Evolutionary conservation across 2,329 filamentous ascomycete genomes (phyloP), one percentile per base, ranked within the genome.

Genomic region (Scytalidium sp.): DNA sequence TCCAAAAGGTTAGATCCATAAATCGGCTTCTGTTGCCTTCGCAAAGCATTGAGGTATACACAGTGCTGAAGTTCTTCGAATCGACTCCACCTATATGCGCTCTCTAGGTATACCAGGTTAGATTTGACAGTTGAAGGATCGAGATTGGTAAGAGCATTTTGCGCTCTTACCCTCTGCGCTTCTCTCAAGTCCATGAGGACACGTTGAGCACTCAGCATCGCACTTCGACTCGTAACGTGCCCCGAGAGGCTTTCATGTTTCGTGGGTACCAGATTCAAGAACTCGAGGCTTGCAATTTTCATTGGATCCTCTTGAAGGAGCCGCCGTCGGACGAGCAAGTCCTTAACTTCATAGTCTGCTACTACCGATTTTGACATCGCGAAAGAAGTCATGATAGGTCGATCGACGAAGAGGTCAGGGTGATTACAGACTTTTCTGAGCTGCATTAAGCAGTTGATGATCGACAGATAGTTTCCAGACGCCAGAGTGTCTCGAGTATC

Each of bases 401-500:
- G 84, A 51, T 96, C 96, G 59, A 97, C 88, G 62, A 99, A 99
- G 8, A 99, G 78, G 69, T 99, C 94, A 0, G 94, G 95, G 64
- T 99, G 94, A 60, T 99, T 99, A 77, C 94, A 99, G 46, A 99
- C 95, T 67, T 97, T 97, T 44, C 94, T 85, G 47, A 99, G 76
- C 65, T 96, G 94, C 91, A 99, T 96, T 46, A 99, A 74, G 68
- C 95, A 97, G 66, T 97, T 96, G 70, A 97, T 97, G 66, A 99
- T 97, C 17, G 91, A 96, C 56, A 99, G 83, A 66, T 97, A 97
- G 62, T 97, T 99, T 22, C 94, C 94, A 1, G 90, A 95, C 2
- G 90, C 83, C 17, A 99, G 75, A 0, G 92, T 97, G 52, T 90
- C 87, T 56, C 90, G 85, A 0, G 94, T 97, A 60, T 96, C 90